These are phyloP conservation scores for Fusarium acutatum DNA, from an alignment of 2,329 filamentous ascomycete species.

Conservation along the genomic window DNA sequence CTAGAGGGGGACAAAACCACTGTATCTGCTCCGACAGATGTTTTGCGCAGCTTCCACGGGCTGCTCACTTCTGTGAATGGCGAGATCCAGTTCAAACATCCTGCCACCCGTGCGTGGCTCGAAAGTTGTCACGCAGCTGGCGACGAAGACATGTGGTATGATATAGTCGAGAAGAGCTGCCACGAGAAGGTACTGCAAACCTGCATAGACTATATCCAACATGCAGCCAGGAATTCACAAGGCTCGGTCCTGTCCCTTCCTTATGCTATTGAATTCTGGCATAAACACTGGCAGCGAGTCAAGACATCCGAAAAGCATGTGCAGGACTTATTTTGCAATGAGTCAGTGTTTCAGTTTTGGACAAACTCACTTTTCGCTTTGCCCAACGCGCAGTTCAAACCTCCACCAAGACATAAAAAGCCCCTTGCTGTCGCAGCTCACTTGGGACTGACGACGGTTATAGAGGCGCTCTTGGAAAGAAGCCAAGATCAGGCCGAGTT, in stretches of 20 bases:
- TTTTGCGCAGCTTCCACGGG: not conserved
- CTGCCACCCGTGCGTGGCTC: not conserved
- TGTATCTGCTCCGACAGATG: no score
- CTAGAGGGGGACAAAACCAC: no score
- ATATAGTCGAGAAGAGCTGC: not conserved
- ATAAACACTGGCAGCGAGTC: not conserved
- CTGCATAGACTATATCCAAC: not conserved
- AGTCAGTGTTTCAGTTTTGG: not conserved
- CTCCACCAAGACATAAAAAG: not conserved
- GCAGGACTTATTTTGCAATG: not conserved
- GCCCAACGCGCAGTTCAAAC: not conserved
- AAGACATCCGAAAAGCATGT: not conserved
- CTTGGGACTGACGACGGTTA: not conserved
- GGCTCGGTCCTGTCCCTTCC: not conserved
- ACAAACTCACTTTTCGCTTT: not conserved
- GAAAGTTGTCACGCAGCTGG: not conserved
- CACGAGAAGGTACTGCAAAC: not conserved
- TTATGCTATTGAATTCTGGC: not conserved
- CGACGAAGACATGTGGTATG: not conserved
- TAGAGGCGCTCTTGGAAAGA: not conserved
- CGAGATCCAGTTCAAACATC: slow-evolving; percentile 4
- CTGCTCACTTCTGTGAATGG: not conserved
- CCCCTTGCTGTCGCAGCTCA: not conserved
- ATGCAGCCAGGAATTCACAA: not conserved
- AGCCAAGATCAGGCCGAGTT: no score